Conservation (phyloP, 345 rosid species). For the Syzygium aromaticum region DNA sequence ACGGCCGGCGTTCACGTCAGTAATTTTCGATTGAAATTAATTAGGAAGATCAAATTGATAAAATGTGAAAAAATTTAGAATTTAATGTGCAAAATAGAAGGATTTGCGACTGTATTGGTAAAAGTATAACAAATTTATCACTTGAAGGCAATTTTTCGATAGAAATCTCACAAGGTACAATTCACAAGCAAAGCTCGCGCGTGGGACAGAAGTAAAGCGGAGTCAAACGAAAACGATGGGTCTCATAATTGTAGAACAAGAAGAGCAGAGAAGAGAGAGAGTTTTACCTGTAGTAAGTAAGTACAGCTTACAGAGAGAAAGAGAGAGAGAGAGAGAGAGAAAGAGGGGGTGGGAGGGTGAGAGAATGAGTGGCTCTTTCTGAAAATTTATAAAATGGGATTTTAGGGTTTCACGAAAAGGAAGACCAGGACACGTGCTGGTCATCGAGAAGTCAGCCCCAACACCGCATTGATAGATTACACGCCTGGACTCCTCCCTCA, state of each 20-base stretch:
- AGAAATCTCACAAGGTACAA: too few relatives aligned
- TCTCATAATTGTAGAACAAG: not conserved
- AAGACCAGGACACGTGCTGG: conserved; percentile 5
- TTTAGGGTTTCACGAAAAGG: not conserved
- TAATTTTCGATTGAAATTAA: too few relatives aligned
- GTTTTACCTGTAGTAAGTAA: not conserved
- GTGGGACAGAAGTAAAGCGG: not conserved
- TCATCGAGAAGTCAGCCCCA: conserved; percentile 9
- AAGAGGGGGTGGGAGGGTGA: not conserved
- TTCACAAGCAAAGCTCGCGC: not conserved
- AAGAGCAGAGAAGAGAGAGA: not conserved
- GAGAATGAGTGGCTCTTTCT: too few relatives aligned
- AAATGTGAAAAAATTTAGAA: too few relatives aligned
- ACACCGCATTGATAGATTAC: not conserved
- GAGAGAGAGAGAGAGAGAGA: not conserved
- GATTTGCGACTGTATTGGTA: too few relatives aligned
- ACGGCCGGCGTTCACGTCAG: too few relatives aligned
- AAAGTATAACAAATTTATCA: too few relatives aligned
- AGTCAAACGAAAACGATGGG: not conserved
- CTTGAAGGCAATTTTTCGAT: too few relatives aligned
- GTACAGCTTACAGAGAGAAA: not conserved
- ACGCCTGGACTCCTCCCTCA: conserved; percentile 1
- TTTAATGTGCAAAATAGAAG: too few relatives aligned
- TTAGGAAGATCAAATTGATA: too few relatives aligned
- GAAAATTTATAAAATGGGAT: too few relatives aligned